phyloP scores from a whole-genome alignment of 2,329 filamentous ascomycete species.

The Blastomyces silverae region DNA sequence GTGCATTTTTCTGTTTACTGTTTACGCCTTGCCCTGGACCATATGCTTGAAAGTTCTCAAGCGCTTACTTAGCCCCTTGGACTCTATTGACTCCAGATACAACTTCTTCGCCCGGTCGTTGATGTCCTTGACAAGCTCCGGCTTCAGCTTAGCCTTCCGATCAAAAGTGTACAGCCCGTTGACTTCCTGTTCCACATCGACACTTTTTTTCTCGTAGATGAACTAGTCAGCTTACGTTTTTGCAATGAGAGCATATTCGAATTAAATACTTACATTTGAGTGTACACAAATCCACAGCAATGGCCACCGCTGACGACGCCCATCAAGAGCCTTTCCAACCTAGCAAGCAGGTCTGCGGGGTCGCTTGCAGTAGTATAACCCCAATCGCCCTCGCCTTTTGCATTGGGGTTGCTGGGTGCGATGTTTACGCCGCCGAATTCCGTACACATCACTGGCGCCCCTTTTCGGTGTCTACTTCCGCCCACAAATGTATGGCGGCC shows the following conservation, averaged over 20 bases:
- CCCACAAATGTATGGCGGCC: conserved; percentile 51
- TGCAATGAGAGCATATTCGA: neutral
- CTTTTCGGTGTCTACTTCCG: conserved; percentile 47
- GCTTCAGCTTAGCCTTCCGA: conserved; percentile 55
- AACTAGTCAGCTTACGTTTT: neutral
- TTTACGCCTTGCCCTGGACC: neutral
- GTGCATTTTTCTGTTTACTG: neutral
- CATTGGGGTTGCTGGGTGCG: conserved; percentile 41
- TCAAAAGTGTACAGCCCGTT: conserved; percentile 61
- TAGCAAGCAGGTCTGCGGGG: conserved; percentile 51
- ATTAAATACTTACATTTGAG: conserved; percentile 50
- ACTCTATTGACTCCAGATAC: conserved; percentile 37
- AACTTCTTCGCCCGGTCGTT: conserved; percentile 48
- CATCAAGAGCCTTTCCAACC: conserved; percentile 54
- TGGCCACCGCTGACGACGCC: conserved; percentile 52
- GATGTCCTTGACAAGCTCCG: conserved; percentile 50
- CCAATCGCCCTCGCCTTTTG: conserved; percentile 51
- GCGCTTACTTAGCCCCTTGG: conserved; percentile 2
- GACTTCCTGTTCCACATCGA: conserved; percentile 60
- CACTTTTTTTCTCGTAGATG: neutral
- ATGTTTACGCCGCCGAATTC: conserved; percentile 66
- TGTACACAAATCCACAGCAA: conserved; percentile 59
- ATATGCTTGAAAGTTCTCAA: neutral
- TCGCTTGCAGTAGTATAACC: conserved; percentile 61
- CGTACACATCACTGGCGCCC: conserved; percentile 57